These are phyloP conservation scores for Pseudopithomyces maydicus DNA, from an alignment of 2,329 filamentous ascomycete genomes.

Conservation along the genomic window DNA sequence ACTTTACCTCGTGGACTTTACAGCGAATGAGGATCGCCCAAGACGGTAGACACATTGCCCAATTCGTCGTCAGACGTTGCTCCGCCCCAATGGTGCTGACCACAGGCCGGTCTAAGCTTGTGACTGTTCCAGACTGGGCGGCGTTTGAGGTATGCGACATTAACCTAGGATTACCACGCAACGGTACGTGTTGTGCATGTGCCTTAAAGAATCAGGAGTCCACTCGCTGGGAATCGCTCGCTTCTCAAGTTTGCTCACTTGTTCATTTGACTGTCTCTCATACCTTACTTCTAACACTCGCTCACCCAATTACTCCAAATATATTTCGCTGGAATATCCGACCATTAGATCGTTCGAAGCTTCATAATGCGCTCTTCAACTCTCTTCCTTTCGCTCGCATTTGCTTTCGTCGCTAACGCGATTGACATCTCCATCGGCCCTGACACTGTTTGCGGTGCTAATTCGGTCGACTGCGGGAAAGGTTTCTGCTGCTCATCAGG, in stretches of 20 bases:
- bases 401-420: slow-evolving; percentile 1
- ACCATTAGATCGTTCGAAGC: not conserved
- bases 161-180: slow-evolving; percentile 1
- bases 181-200: not conserved
- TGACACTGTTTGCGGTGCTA: slow-evolving; percentile 1
- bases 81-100: not conserved
- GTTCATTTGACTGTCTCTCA: not conserved
- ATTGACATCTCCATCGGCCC: slow-evolving; percentile 1
- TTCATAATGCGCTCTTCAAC: not conserved
- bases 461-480: slow-evolving; percentile 1
- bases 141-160: not conserved
- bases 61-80: not conserved
- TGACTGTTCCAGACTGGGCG: not conserved
- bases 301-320: not conserved
- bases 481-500: slow-evolving; percentile 5
- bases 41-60: not conserved
- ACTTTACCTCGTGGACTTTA: not conserved
- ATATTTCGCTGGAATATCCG: not conserved
- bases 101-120: not conserved
- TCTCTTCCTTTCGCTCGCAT: not conserved
- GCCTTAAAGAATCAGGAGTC: not conserved
- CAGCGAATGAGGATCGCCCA: not conserved
- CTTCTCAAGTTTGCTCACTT: not conserved
- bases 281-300: not conserved
- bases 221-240: not conserved